Conservation (phyloP, 2,329 filamentous ascomycete species). For the Trichoderma atrobrunneum region DNA sequence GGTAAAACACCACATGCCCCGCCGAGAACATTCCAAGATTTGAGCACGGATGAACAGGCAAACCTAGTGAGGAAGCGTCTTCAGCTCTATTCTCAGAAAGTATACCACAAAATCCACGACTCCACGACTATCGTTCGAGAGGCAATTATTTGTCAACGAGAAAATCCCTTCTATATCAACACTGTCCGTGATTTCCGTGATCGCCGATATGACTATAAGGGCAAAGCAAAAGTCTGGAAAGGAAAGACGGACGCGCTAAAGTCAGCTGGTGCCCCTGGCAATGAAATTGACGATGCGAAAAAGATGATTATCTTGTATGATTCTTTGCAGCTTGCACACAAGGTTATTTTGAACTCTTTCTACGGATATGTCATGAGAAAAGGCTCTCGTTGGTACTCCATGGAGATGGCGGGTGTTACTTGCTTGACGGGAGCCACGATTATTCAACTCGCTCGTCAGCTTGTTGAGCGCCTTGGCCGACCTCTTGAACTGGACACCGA, state of each 20-base stretch:
- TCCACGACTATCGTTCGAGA: slow-evolving; percentile 88
- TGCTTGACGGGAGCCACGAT: slow-evolving; percentile 95
- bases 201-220: slow-evolving; percentile 97
- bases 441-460: slow-evolving; percentile 90
- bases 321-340: slow-evolving; percentile 93
- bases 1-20: slow-evolving; percentile 71
- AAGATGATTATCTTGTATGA: slow-evolving; percentile 99
- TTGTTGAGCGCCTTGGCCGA: slow-evolving; percentile 89
- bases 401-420: slow-evolving; percentile 99
- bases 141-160: slow-evolving; percentile 95
- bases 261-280: slow-evolving; percentile 68
- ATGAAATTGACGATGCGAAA: slow-evolving; percentile 88
- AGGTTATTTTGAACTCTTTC: slow-evolving; percentile 98
- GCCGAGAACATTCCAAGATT: slow-evolving; percentile 72
- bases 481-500: slow-evolving; percentile 95
- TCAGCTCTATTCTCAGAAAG: slow-evolving; percentile 93
- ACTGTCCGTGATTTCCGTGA: slow-evolving; percentile 96
- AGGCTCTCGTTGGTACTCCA: slow-evolving; percentile 96
- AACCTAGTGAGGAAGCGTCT: slow-evolving; percentile 78
- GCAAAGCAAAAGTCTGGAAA: slow-evolving; percentile 97
- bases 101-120: slow-evolving; percentile 98
- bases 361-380: slow-evolving; percentile 99
- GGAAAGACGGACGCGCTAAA: slow-evolving; percentile 88
- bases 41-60: slow-evolving; percentile 80
- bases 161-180: slow-evolving; percentile 97